A percentile compares a stretch with the other conserved stretches of the same genome.
Conservation (phyloP, 805 yeast species). For the Sugiyamaella valdiviana region DNA sequence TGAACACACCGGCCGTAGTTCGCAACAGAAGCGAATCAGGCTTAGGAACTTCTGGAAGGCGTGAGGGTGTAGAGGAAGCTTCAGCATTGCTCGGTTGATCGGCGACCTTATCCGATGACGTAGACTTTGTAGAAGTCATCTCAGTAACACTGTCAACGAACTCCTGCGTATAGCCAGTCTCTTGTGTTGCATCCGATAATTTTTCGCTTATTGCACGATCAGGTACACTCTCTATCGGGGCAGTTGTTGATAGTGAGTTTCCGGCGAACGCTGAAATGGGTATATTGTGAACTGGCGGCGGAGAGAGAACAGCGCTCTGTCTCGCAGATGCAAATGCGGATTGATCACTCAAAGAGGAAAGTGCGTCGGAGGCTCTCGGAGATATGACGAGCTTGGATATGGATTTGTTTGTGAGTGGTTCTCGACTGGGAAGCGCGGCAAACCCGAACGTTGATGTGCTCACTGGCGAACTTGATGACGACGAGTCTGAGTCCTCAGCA, state of each 20-base stretch:
- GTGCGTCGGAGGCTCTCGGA: background rate
- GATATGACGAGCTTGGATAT: background rate
- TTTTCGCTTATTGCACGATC: too few species aligned
- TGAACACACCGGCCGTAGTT: constrained; percentile 15
- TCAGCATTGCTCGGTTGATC: too few species aligned
- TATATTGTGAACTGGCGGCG: background rate
- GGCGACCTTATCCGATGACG: too few species aligned
- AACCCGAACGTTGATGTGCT: constrained; percentile 15
- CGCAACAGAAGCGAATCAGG: constrained; percentile 5
- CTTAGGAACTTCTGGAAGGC: background rate
- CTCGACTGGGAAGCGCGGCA: constrained; percentile 17
- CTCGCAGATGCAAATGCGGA: background rate
- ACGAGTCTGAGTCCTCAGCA: constrained; percentile 1
- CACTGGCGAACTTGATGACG: constrained; percentile 10
- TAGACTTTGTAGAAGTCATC: too few species aligned
- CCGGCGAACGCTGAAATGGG: too few species aligned
- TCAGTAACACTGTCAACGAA: background rate
- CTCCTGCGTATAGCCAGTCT: too few species aligned
- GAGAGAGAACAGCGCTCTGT: background rate
- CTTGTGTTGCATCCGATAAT: too few species aligned
- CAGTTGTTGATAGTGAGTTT: background rate
- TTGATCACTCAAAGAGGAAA: background rate
- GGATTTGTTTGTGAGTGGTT: constrained; percentile 20
- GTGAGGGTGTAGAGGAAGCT: background rate
- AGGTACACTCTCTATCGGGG: background rate